These are phyloP conservation scores for Rhizopus arrhizus DNA, from an alignment of 371 early-diverging fungal species.

Conservation along the genomic window DNA sequence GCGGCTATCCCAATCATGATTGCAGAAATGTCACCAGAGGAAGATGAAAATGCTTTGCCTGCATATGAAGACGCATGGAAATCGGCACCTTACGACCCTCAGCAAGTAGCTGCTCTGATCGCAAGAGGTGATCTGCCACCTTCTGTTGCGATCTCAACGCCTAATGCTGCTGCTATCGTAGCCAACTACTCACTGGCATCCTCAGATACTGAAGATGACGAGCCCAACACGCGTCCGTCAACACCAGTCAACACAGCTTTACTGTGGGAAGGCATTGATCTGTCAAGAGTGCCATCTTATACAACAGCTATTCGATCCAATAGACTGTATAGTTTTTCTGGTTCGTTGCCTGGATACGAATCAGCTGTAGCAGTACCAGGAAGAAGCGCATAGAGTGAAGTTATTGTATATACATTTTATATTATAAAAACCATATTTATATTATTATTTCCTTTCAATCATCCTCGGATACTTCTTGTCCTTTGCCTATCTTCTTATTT, in stretches of 20 bases:
- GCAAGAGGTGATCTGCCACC: slow-evolving; percentile 41
- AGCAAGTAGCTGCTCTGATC: slow-evolving; percentile 31
- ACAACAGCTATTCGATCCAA: slow-evolving; percentile 48
- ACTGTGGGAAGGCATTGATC: slow-evolving; percentile 64
- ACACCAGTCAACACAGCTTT: slow-evolving; percentile 68
- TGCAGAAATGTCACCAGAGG: slow-evolving; percentile 34
- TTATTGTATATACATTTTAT: not conserved
- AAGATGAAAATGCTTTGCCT: slow-evolving; percentile 45
- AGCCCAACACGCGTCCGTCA: slow-evolving; percentile 66
- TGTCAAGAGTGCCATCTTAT: slow-evolving; percentile 47
- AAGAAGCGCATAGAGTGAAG: slow-evolving; percentile 7
- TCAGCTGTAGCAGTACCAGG: slow-evolving; percentile 32
- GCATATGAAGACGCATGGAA: slow-evolving; percentile 57
- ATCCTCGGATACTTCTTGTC: no score
- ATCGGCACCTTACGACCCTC: slow-evolving; percentile 46
- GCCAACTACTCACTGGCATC: slow-evolving; percentile 70
- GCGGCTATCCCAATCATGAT: slow-evolving; percentile 49
- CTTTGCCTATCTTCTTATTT: no score
- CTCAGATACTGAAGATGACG: slow-evolving; percentile 68
- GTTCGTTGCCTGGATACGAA: slow-evolving; percentile 49
- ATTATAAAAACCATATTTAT: not conserved
- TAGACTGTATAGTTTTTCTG: slow-evolving; percentile 43
- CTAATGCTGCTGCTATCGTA: slow-evolving; percentile 81
- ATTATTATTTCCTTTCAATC: slow-evolving; percentile 3
- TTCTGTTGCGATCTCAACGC: slow-evolving; percentile 65